Percentiles rank a stretch among this genome's conserved stretches.
Conservation (phyloP, 257 asterid genomes). For the Penstemon newberryi region DNA sequence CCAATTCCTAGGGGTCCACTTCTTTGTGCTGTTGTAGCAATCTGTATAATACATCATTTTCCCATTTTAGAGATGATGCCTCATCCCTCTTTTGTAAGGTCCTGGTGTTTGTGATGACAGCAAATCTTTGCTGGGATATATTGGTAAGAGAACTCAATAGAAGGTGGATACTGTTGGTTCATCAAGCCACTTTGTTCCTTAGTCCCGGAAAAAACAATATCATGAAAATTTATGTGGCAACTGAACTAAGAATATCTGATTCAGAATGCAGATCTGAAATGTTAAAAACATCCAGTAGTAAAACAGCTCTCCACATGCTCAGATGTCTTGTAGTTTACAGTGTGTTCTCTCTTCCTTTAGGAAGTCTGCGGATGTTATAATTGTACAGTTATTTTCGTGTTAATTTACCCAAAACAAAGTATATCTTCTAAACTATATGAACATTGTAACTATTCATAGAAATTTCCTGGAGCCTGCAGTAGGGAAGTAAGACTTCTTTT, state of each 20-base stretch:
- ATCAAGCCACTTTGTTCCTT: constrained; percentile 23
- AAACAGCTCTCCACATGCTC: constrained; percentile 17
- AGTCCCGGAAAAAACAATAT: constrained; percentile 2
- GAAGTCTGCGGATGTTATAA: neutral
- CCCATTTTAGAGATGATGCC: constrained; percentile 28
- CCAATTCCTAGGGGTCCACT: constrained; percentile 41
- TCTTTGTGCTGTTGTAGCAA: constrained; percentile 33
- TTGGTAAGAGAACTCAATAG: too few relatives aligned
- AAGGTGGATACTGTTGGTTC: constrained; percentile 12
- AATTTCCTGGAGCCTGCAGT: constrained; percentile 24
- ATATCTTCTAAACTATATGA: constrained; percentile 3
- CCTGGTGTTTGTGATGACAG: constrained; percentile 22
- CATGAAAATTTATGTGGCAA: neutral
- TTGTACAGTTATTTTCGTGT: constrained; percentile 5
- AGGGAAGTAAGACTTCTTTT: neutral
- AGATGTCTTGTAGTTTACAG: constrained; percentile 7
- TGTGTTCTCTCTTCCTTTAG: constrained; percentile 1
- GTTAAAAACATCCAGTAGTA: constrained; percentile 2
- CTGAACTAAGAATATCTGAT: constrained; percentile 3
- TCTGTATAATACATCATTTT: constrained; percentile 24
- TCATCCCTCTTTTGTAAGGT: constrained; percentile 26
- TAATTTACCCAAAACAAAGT: constrained; percentile 10
- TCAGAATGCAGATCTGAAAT: neutral
- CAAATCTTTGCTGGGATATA: constrained; percentile 26
- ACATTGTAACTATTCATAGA: constrained; percentile 8